Percentiles rank a stretch among this genome's conserved stretches.
Conservation (phyloP, 2,329 filamentous ascomycete species). For the Exserohilum turcica region DNA sequence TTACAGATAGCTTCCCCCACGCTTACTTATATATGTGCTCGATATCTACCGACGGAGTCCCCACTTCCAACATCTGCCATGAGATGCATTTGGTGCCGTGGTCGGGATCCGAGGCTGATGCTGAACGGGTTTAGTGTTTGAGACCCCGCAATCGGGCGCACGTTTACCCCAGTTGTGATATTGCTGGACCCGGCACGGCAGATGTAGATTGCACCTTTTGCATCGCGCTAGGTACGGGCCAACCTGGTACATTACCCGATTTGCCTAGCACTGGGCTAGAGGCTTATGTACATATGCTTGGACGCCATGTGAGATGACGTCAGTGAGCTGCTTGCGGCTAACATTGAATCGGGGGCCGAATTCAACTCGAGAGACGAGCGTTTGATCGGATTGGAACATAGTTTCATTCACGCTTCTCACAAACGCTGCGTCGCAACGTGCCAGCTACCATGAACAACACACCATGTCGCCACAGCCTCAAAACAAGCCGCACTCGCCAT, state of each 20-base stretch:
- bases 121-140: neutral
- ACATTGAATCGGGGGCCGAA: too few relatives aligned
- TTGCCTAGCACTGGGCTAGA: neutral
- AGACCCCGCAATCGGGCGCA: conserved; percentile 1
- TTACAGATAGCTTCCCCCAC: neutral
- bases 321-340: too few relatives aligned
- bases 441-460: neutral
- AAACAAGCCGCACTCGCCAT: neutral
- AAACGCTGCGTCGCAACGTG: neutral
- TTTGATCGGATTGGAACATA: too few relatives aligned
- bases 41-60: neutral
- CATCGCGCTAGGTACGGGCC: neutral
- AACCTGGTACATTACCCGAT: neutral
- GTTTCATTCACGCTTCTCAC: too few relatives aligned
- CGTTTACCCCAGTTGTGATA: neutral
- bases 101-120: neutral
- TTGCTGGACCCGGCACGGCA: neutral
- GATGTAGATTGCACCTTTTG: neutral
- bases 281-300: neutral
- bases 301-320: too few relatives aligned
- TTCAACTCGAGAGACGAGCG: too few relatives aligned
- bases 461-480: neutral
- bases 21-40: conserved; percentile 1
- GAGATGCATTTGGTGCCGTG: neutral
- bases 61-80: neutral